Evolutionary conservation across 352 stramenopile species (phyloP).

Genomic region (Globisporangium ultimum): DNA sequence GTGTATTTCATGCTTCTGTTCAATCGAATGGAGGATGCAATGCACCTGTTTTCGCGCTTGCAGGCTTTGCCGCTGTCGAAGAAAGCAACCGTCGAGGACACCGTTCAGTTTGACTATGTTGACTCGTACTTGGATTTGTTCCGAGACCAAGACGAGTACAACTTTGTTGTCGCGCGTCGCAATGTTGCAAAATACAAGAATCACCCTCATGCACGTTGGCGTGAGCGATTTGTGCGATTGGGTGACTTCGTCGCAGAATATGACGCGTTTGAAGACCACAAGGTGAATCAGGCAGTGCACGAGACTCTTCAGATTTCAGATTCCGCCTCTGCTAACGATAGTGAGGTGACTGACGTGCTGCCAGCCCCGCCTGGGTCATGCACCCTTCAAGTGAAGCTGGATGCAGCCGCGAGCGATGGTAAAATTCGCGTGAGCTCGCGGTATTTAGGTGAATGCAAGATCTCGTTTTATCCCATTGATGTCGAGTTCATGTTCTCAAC

Average conservation of each 20-base stretch:
- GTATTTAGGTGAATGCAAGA: constrained; percentile 28
- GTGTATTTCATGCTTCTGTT: constrained; percentile 49
- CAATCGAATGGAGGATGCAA: constrained; percentile 30
- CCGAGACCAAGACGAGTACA: constrained; percentile 7
- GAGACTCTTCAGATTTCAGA: neutral
- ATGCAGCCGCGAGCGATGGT: constrained; percentile 27
- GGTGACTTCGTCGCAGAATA: constrained; percentile 41
- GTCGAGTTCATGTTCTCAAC: constrained; percentile 71
- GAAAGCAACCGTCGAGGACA: constrained; percentile 14
- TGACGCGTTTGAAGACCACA: constrained; percentile 27
- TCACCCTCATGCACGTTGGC: constrained; percentile 44
- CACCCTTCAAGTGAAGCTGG: constrained; percentile 16
- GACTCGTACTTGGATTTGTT: constrained; percentile 61
- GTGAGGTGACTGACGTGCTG: neutral
- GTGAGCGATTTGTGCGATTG: constrained; percentile 38
- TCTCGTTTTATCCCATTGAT: constrained; percentile 62
- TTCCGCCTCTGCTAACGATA: constrained; percentile 1
- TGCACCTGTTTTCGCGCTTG: constrained; percentile 31
- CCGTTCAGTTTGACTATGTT: constrained; percentile 60
- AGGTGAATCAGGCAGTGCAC: constrained; percentile 6
- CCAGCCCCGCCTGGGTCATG: neutral
- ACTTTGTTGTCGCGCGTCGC: constrained; percentile 33
- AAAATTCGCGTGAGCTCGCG: constrained; percentile 27
- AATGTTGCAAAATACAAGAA: constrained; percentile 31
- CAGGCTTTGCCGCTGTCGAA: constrained; percentile 2